Percentiles rank a stretch among this genome's conserved stretches.
Evolutionary conservation across 2,329 filamentous ascomycete species (phyloP).

Genomic region (Colletotrichum magnum): DNA sequence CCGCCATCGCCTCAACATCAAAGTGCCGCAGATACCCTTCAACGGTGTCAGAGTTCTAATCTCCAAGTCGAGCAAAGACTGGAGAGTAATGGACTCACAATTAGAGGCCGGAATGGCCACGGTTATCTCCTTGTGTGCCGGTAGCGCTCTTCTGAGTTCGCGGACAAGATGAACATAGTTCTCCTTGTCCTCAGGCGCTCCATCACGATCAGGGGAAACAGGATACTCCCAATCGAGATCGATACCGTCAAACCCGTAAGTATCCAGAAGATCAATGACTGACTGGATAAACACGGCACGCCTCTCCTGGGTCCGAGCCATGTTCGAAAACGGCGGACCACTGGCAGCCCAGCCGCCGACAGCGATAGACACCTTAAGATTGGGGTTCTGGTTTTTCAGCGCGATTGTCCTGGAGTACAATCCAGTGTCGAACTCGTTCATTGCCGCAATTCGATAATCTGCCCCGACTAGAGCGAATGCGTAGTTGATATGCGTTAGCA

Average conservation of each 20-base stretch:
- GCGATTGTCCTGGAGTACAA: conserved; percentile 49
- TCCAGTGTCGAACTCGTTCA: conserved; percentile 15
- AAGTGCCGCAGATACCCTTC: conserved; percentile 40
- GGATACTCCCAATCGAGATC: conserved; percentile 65
- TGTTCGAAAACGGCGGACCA: conserved; percentile 9
- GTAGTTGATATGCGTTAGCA: conserved; percentile 52
- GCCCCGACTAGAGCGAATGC: conserved; percentile 46
- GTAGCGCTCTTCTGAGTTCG: background rate
- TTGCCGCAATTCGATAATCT: conserved; percentile 28
- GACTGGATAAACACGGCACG: conserved; percentile 18
- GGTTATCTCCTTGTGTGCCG: background rate
- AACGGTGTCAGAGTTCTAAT: background rate
- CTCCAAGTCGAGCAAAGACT: background rate
- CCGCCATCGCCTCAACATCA: conserved; percentile 41
- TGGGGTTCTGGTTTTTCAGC: conserved; percentile 47
- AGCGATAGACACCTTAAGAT: conserved; percentile 54
- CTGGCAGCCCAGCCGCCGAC: conserved; percentile 56
- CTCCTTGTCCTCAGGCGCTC: conserved; percentile 42
- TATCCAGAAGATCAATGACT: conserved; percentile 12
- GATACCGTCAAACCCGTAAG: conserved; percentile 41
- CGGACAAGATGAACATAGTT: conserved; percentile 46
- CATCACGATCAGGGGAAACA: conserved; percentile 45
- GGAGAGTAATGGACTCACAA: background rate
- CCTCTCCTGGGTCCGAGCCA: conserved; percentile 2
- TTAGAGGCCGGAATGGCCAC: conserved; percentile 17